Evolutionary conservation across 1,284 basidiomycete genomes (phyloP).

Genomic region (Cutaneotrichosporon cutaneum): DNA sequence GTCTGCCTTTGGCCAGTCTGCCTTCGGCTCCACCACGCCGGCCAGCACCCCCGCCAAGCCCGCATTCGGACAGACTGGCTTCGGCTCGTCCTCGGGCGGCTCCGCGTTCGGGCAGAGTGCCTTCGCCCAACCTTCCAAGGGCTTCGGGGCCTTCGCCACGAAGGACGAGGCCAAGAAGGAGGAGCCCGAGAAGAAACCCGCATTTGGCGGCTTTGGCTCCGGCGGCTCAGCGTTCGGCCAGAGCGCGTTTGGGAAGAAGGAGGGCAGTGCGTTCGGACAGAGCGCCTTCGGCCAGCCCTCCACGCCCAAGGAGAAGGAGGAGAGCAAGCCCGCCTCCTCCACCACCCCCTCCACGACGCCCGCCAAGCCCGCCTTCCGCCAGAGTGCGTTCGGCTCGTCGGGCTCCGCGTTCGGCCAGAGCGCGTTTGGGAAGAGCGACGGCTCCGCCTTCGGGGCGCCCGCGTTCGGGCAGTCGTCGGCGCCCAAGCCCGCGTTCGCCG

Average conservation of each 20-base stretch:
- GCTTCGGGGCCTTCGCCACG: neutral
- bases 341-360: conserved; percentile 15
- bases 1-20: conserved; percentile 25
- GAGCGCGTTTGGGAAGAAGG: conserved; percentile 18
- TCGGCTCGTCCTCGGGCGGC: conserved; percentile 9
- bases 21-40: conserved; percentile 8
- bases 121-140: conserved; percentile 12
- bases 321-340: neutral
- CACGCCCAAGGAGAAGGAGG: neutral
- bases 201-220: conserved; percentile 17
- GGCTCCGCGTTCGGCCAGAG: conserved; percentile 19
- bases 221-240: conserved; percentile 19
- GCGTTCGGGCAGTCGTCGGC: conserved; percentile 24
- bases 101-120: conserved; percentile 20
- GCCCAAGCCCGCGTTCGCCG: conserved; percentile 21
- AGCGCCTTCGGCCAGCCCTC: conserved; percentile 15
- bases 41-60: conserved; percentile 11
- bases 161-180: neutral
- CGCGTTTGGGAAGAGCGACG: conserved; percentile 11
- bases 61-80: conserved; percentile 10
- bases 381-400: too few relatives aligned
- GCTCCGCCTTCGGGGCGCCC: conserved; percentile 9
- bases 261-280: conserved; percentile 16
- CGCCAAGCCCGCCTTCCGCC: conserved; percentile 1
- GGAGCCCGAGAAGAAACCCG: conserved; percentile 4